A percentile compares a stretch with the other conserved stretches of the same genome.
Conservation (phyloP, 75 land plant species). For the Cryptomeria japonica region DNA sequence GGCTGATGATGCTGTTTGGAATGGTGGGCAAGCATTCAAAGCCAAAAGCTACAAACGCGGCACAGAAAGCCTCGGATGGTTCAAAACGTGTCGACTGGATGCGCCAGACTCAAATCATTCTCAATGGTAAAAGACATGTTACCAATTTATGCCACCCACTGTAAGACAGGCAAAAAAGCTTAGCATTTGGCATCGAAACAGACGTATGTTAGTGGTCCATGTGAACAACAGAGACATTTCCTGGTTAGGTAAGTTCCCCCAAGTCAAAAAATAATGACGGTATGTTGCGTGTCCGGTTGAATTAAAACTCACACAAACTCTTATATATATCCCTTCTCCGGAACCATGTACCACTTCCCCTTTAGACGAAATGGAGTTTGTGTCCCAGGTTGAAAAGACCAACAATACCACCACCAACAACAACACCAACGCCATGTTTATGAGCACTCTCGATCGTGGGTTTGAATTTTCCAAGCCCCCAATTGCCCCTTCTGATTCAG, state of each 20-base stretch:
- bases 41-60: too few relatives aligned
- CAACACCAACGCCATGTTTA: not conserved
- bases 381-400: not conserved
- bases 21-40: too few relatives aligned
- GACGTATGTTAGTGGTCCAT: not conserved
- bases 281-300: not conserved
- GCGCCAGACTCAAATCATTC: too few relatives aligned
- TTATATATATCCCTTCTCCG: not conserved
- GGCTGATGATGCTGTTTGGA: too few relatives aligned
- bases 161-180: too few relatives aligned
- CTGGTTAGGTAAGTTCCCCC: not conserved
- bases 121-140: too few relatives aligned
- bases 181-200: not conserved
- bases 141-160: too few relatives aligned
- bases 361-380: not conserved
- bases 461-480: not conserved
- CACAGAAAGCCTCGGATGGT: too few relatives aligned
- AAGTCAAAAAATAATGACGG: not conserved
- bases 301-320: not conserved
- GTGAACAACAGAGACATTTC: not conserved
- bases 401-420: not conserved
- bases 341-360: not conserved
- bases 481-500: not conserved
- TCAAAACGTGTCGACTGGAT: too few relatives aligned
- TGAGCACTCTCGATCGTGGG: not conserved